Percentiles rank a stretch among this genome's conserved stretches.
Evolutionary conservation across 371 early-diverging fungal genomes (phyloP).

Genomic region (Zancudomyces culisetae): DNA sequence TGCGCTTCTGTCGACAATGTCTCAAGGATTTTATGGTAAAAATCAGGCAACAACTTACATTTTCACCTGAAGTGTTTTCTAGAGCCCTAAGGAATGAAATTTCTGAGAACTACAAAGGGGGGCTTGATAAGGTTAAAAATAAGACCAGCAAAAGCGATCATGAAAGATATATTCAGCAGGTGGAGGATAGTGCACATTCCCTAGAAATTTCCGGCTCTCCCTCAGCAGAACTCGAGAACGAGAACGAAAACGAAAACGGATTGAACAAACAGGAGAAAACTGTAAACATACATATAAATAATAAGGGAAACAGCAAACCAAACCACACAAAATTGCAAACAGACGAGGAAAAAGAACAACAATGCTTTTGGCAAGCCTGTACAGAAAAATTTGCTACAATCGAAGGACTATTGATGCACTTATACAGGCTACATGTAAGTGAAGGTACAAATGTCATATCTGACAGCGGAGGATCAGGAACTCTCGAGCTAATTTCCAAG

Average conservation of each 20-base stretch:
- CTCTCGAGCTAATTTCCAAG: background rate
- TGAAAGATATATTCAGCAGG: background rate
- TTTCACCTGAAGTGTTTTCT: background rate
- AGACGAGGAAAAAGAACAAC: background rate
- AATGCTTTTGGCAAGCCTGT: slow-evolving; percentile 67
- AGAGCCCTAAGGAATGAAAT: background rate
- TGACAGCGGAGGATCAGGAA: background rate
- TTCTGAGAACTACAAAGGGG: no score
- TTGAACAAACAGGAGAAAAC: no score
- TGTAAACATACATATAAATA: no score
- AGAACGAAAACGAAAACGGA: no score
- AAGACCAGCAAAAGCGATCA: background rate
- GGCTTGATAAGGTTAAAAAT: no score
- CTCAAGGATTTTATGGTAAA: slow-evolving; percentile 1
- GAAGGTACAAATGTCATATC: slow-evolving; percentile 21
- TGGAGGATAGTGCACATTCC: background rate
- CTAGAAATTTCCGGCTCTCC: background rate
- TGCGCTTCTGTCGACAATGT: slow-evolving; percentile 4
- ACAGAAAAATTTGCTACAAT: slow-evolving; percentile 43
- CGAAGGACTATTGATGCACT: slow-evolving; percentile 63
- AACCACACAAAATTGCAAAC: background rate
- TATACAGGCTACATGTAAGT: slow-evolving; percentile 51
- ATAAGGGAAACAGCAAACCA: background rate
- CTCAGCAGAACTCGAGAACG: no score
- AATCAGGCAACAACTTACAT: slow-evolving; percentile 12